A percentile compares a stretch with the other conserved stretches of the same genome.
phyloP scores from a whole-genome alignment of 2,329 filamentous ascomycete species.

The Bimuria novae-zelandiae region DNA sequence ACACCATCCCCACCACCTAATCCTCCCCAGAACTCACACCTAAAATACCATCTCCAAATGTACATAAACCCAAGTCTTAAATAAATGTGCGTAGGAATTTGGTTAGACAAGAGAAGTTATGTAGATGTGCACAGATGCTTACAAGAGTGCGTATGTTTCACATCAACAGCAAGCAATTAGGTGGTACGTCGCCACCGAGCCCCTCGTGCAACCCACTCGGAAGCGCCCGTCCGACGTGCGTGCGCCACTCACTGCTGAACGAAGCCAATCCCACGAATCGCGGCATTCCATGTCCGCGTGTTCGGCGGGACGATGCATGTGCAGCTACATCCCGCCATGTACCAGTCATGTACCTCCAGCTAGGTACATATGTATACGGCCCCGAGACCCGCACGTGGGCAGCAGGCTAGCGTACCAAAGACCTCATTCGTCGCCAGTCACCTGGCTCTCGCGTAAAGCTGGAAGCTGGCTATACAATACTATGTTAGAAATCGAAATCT shows the following conservation, averaged over 20 bases:
- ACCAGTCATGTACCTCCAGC: not conserved
- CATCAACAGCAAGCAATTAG: constrained; percentile 6
- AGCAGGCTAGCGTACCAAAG: not conserved
- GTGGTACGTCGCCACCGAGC: constrained; percentile 3
- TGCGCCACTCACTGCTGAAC: constrained; percentile 4
- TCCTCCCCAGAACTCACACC: too few relatives aligned
- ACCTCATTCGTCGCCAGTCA: too few relatives aligned
- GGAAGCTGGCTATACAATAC: too few relatives aligned
- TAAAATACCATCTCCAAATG: too few relatives aligned
- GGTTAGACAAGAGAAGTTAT: too few relatives aligned
- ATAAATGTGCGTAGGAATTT: too few relatives aligned
- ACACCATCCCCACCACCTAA: too few relatives aligned
- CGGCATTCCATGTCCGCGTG: not conserved
- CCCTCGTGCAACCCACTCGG: not conserved
- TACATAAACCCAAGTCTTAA: too few relatives aligned
- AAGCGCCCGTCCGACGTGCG: not conserved
- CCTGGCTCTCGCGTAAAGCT: too few relatives aligned
- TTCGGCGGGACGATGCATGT: constrained; percentile 1
- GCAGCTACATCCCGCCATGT: constrained; percentile 5
- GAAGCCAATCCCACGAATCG: not conserved
- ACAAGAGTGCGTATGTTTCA: constrained; percentile 2
- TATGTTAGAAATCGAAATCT: too few relatives aligned
- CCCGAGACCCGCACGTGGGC: constrained; percentile 2
- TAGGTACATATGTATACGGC: not conserved
- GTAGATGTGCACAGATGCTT: too few relatives aligned